Conservation (phyloP, 2,329 filamentous ascomycete genomes). For the Rhexocercosporidium sp. region DNA sequence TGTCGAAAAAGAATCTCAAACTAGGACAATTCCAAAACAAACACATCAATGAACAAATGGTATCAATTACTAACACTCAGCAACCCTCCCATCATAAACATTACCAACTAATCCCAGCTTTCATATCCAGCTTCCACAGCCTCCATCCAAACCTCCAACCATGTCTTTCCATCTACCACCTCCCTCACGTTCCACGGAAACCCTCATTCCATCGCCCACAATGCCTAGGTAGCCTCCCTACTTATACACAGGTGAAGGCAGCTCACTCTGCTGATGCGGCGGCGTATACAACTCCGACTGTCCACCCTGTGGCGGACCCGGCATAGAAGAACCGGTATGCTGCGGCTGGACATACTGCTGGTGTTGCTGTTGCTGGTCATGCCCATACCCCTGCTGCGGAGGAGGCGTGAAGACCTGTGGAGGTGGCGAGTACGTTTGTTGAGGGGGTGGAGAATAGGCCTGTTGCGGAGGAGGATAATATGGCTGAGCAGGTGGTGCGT, state of each 20-base stretch:
- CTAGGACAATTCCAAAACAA: not conserved
- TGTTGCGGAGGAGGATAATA: conserved; percentile 3
- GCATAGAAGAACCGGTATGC: not conserved
- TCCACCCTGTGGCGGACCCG: not conserved
- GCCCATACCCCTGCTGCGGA: not conserved
- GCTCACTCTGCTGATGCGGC: not conserved
- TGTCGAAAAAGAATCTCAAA: too few relatives aligned
- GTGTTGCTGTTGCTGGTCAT: not conserved
- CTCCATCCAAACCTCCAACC: not conserved
- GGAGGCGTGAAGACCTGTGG: not conserved
- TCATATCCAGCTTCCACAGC: not conserved
- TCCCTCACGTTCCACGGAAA: not conserved
- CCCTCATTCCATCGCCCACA: not conserved
- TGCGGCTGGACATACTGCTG: conserved; percentile 7
- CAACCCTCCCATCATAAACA: not conserved
- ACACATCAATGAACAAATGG: not conserved
- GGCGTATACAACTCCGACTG: not conserved
- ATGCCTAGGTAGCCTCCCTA: not conserved
- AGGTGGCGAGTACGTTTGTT: not conserved
- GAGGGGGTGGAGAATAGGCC: not conserved
- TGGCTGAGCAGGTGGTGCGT: conserved; percentile 9
- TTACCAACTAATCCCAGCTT: not conserved
- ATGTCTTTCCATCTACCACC: not conserved
- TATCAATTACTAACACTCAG: not conserved
- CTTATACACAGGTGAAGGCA: not conserved